A percentile compares a stretch with the other conserved stretches of the same genome.
Evolutionary conservation across 2,329 filamentous ascomycete genomes (phyloP).

Genomic region (Fusarium anthophilum): DNA sequence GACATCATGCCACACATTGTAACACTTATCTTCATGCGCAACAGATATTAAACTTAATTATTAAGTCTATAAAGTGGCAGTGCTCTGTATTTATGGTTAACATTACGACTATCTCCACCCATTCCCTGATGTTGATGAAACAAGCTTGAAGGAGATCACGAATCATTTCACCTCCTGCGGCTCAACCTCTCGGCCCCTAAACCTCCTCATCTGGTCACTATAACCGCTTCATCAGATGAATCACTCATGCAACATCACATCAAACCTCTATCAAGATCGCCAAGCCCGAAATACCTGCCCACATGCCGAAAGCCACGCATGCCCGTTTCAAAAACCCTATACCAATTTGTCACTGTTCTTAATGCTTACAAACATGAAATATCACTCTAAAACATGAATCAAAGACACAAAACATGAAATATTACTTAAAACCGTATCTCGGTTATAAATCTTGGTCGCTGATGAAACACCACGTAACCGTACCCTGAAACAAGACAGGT

Average conservation of each 20-base stretch:
- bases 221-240: background rate
- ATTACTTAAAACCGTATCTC: background rate
- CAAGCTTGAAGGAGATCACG: background rate
- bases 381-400: background rate
- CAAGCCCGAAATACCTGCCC: background rate
- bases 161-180: background rate
- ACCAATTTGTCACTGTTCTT: background rate
- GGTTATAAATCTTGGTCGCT: background rate
- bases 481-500: constrained; percentile 9
- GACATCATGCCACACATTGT: background rate
- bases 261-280: background rate
- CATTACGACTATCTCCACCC: background rate
- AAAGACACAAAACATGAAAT: background rate
- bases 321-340: background rate
- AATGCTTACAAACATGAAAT: background rate
- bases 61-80: background rate
- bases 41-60: background rate
- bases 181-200: background rate
- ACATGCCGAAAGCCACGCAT: constrained; percentile 2
- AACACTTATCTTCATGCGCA: background rate
- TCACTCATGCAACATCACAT: background rate
- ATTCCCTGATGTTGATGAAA: background rate
- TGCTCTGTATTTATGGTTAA: background rate
- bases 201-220: background rate
- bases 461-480: constrained; percentile 8